Percentiles rank a stretch among this genome's conserved stretches.
These are phyloP conservation scores for Suillus fuscotomentosus DNA, from an alignment of 768 basidiomycete genomes.

Conservation along the genomic window DNA sequence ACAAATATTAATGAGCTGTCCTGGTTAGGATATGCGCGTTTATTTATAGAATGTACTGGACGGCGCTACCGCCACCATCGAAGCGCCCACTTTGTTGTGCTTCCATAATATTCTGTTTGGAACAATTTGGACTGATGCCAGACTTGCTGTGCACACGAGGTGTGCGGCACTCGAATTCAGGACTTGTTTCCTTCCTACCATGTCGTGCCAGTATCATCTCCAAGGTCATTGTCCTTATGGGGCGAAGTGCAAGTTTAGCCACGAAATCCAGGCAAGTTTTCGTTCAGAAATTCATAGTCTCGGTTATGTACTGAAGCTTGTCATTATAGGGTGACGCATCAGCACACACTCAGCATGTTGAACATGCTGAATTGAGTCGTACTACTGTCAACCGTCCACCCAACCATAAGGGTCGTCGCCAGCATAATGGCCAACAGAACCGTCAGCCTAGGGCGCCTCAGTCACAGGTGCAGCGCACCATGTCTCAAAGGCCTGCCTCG, in stretches of 20 bases:
- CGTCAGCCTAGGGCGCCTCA: background rate
- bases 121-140: background rate
- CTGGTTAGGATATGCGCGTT: background rate
- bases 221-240: conserved; percentile 29
- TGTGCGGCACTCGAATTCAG: background rate
- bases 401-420: background rate
- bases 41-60: background rate
- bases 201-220: conserved; percentile 19
- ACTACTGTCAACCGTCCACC: background rate
- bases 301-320: background rate
- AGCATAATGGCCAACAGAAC: background rate
- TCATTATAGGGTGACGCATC: conserved; percentile 3
- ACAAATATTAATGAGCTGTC: background rate
- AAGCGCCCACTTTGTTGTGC: background rate
- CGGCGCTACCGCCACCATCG: background rate
- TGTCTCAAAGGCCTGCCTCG: background rate
- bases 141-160: background rate
- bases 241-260: conserved; percentile 23
- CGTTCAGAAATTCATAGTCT: background rate
- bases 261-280: conserved; percentile 15
- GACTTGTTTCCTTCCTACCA: background rate
- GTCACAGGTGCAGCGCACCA: background rate
- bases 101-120: background rate
- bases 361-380: no score
- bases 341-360: background rate